Evolutionary conservation across 1,139 yeast genomes (phyloP), one percentile per base, ranked within the genome.

Genomic region (Sporopachydermia cereana): DNA sequence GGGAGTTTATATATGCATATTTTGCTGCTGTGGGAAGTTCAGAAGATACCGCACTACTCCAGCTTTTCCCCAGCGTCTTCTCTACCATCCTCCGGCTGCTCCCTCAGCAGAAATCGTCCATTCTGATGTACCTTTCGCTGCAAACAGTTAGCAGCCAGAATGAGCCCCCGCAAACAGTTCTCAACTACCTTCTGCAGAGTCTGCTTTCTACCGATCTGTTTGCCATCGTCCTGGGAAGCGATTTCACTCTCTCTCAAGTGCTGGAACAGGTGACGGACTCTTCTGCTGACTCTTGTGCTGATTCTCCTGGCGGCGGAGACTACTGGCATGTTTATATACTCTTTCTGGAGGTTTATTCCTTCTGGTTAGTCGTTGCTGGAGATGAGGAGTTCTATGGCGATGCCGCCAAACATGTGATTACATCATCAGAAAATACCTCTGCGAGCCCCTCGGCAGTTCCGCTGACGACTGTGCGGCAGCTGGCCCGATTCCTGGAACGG

Each of bases 351-450:
- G 54, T 79, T 1, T 66, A 76, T 45, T 73, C 79, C 3, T 76
- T 76, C 51, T 68, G 76, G 61, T 58, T 80, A 22, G 72, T 79
- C 30, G 76, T 86, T 2, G 76, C 89, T 0, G 84, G 79, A 49
- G 95, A 86, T 57, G 62, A 67, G 21, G 94, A 83, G 54, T 63
- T 82, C 45, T 49, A 56, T 42, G 49, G 51, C 30, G 41, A 43
- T 36, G 20, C 43, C 14, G 36, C 45, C n/a, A 36, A 52, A 46
- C 24, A 48, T 44, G 5, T 44, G 48, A n/a, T n/a, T n/a, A n/a
- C n/a, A n/a, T n/a, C n/a, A n/a, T 9, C 53, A 51, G 24, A 36
- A 36, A 14, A 30, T 5, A 16, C 16, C 27, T 45, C 58, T 59
- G 9, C 54, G 61, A 47, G 76, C 31, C 59, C 84, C n/a, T 59